These are phyloP conservation scores for Populus tremula DNA, from an alignment of 345 rosid species.

Conservation along the genomic window DNA sequence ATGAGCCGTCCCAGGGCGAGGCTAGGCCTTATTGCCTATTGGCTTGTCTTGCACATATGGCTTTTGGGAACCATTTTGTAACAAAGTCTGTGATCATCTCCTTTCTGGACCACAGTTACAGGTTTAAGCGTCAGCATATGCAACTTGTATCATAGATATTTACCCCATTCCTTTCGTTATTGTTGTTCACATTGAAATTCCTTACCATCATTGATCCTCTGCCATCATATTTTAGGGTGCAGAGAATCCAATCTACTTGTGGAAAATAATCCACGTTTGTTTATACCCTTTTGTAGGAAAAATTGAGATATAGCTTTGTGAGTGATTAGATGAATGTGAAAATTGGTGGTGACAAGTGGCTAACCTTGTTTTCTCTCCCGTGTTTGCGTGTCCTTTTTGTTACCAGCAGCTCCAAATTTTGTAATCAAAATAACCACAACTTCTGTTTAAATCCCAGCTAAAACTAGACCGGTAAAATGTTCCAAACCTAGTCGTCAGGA, in stretches of 20 bases:
- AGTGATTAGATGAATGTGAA: background rate
- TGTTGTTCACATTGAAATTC: constrained; percentile 22
- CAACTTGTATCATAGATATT: constrained; percentile 36
- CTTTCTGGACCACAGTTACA: background rate
- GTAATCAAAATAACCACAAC: background rate
- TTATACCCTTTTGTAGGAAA: background rate
- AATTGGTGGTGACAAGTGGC: too few relatives aligned
- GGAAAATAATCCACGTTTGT: constrained; percentile 17
- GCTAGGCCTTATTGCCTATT: constrained; percentile 67
- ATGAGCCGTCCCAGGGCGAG: constrained; percentile 85
- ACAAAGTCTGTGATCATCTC: constrained; percentile 3
- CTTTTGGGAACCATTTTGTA: constrained; percentile 70
- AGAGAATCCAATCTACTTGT: constrained; percentile 26
- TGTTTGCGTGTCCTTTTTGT: too few relatives aligned
- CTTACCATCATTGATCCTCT: constrained; percentile 23
- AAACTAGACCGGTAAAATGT: too few relatives aligned
- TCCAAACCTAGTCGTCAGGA: too few relatives aligned
- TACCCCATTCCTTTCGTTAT: background rate
- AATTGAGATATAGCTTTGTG: background rate
- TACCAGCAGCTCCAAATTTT: background rate
- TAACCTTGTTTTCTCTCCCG: too few relatives aligned
- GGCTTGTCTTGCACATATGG: constrained; percentile 79
- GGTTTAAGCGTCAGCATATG: constrained; percentile 13
- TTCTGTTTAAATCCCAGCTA: too few relatives aligned
- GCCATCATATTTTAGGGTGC: constrained; percentile 38